phyloP scores from a whole-genome alignment of 2,329 filamentous ascomycete genomes.

The Ciborinia camelliae region DNA sequence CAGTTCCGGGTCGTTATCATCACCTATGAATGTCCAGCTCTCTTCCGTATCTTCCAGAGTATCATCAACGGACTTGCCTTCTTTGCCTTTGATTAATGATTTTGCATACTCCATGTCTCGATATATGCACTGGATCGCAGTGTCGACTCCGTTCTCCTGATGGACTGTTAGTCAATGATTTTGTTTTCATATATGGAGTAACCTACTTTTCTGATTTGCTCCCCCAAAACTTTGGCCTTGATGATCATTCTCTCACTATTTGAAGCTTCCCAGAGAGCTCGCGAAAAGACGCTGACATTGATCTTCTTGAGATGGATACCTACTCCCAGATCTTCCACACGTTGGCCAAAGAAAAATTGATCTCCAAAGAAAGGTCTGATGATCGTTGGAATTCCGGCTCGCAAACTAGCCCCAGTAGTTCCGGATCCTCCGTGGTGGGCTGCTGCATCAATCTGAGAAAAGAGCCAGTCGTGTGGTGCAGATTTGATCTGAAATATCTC shows the following conservation, averaged over 20 bases:
- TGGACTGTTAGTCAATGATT: constrained; percentile 34
- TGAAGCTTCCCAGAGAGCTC: constrained; percentile 87
- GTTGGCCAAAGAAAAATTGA: constrained; percentile 89
- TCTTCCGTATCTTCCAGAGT: constrained; percentile 65
- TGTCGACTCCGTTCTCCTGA: constrained; percentile 86
- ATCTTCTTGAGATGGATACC: constrained; percentile 86
- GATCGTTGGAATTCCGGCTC: constrained; percentile 89
- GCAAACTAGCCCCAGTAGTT: constrained; percentile 87
- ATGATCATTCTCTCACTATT: constrained; percentile 87
- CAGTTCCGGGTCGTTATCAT: constrained; percentile 37
- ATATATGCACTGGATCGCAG: constrained; percentile 88
- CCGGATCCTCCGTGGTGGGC: constrained; percentile 93
- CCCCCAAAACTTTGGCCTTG: constrained; percentile 77
- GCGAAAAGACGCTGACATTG: constrained; percentile 79
- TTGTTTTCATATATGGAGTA: neutral
- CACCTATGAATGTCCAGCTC: constrained; percentile 86
- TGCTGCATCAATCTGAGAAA: constrained; percentile 87
- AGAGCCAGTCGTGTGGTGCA: constrained; percentile 95
- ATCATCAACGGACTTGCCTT: constrained; percentile 51
- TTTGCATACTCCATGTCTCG: constrained; percentile 91
- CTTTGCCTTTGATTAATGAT: constrained; percentile 69
- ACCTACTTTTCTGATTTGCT: constrained; percentile 80
- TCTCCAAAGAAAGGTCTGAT: constrained; percentile 97
- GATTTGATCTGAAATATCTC: constrained; percentile 87
- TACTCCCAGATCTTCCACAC: constrained; percentile 90